Percentiles rank a stretch among this genome's conserved stretches.
These are phyloP conservation scores for Odonthalia washingtoniensis DNA, from an alignment of 31 red algal genomes.

Conservation along the genomic window DNA sequence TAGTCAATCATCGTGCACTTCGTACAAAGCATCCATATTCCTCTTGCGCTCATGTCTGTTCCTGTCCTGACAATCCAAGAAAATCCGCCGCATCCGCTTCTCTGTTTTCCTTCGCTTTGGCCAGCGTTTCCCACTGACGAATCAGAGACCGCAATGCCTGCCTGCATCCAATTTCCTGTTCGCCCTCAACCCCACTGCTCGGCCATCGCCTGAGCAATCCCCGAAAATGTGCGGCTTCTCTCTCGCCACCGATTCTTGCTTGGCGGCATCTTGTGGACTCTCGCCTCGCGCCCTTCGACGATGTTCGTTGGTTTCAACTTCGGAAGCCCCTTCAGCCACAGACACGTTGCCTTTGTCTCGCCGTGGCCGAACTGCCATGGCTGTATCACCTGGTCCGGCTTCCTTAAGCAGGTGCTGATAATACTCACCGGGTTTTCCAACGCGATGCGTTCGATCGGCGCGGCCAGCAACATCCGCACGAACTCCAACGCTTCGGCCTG, in stretches of 20 bases:
- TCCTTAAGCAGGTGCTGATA: background rate
- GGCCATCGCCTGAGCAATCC: background rate
- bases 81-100: too few species aligned
- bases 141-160: too few species aligned
- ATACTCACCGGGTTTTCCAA: background rate
- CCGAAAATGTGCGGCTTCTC: background rate
- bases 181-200: too few species aligned
- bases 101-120: too few species aligned
- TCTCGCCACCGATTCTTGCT: background rate
- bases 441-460: background rate
- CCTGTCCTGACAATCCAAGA: too few species aligned
- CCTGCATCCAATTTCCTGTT: too few species aligned
- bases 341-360: background rate
- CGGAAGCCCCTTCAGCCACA: background rate
- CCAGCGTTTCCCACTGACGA: too few species aligned
- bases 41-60: too few species aligned
- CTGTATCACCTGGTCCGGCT: background rate
- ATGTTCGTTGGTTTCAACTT: background rate
- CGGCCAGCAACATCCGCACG: background rate
- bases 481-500: background rate
- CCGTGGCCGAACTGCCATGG: constrained; percentile 5
- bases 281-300: background rate
- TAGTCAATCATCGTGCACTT: too few species aligned
- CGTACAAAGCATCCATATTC: too few species aligned
- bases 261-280: background rate